A percentile compares a stretch with the other conserved stretches of the same genome.
These are phyloP conservation scores for Aureobasidium uvarum DNA, from an alignment of 2,329 filamentous ascomycete species.

Conservation along the genomic window DNA sequence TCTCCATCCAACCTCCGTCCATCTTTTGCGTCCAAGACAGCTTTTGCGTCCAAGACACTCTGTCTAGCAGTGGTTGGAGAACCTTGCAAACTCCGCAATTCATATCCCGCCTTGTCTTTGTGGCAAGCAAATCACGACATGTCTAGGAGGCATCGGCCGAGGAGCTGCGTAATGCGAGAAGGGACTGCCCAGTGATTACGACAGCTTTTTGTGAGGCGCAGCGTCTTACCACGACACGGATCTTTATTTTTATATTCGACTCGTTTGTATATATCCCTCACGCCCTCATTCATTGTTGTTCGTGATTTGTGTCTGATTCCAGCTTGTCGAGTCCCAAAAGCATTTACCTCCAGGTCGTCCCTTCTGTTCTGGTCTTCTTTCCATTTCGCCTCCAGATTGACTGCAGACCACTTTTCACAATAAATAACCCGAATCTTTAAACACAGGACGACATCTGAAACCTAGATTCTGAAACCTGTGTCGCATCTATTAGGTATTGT, in stretches of 20 bases:
- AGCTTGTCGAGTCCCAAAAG: background rate
- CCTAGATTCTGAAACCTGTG: background rate
- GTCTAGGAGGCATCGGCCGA: slow-evolving; percentile 17
- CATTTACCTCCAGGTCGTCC: background rate
- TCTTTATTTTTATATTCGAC: slow-evolving; percentile 16
- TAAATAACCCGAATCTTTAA: background rate
- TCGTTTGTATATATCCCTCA: background rate
- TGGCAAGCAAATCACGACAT: slow-evolving; percentile 14
- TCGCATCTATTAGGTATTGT: slow-evolving; percentile 8
- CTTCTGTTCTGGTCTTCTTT: background rate
- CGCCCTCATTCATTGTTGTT: background rate
- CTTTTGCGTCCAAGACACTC: slow-evolving; percentile 15
- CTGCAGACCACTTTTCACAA: background rate
- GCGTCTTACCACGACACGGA: slow-evolving; percentile 8
- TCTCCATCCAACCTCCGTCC: slow-evolving; percentile 4
- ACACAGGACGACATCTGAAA: background rate
- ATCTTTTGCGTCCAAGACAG: slow-evolving; percentile 22
- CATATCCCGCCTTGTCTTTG: background rate
- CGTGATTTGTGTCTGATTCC: background rate
- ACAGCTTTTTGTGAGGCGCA: slow-evolving; percentile 22
- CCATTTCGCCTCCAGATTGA: slow-evolving; percentile 2
- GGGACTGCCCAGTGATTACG: slow-evolving; percentile 19
- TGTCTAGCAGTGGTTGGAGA: slow-evolving; percentile 5
- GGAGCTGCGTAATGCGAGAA: slow-evolving; percentile 24
- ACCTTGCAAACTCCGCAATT: slow-evolving; percentile 16